Evolutionary conservation across 257 asterid species (phyloP).

Genomic region (Solanum etuberosum): DNA sequence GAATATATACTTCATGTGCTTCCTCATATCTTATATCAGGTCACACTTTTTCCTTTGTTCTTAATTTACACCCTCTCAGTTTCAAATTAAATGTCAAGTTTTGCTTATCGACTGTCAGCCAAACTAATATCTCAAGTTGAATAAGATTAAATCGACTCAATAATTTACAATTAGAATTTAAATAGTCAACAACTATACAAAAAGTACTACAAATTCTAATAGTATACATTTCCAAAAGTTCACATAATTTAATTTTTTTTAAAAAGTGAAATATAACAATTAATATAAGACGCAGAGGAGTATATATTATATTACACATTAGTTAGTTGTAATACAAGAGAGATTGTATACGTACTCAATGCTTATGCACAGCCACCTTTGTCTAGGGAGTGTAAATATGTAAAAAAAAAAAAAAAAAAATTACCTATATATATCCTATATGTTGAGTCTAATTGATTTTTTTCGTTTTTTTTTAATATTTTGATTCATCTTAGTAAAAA

Average conservation of each 20-base stretch:
- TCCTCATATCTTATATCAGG: neutral
- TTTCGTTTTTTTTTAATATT: neutral
- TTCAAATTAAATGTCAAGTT: neutral
- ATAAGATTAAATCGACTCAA: neutral
- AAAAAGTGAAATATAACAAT: neutral
- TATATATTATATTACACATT: neutral
- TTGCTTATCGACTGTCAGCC: rapidly evolving
- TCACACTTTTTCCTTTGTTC: neutral
- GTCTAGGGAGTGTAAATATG: neutral
- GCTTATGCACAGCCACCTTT: neutral
- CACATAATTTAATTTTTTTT: neutral
- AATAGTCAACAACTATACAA: rapidly evolving
- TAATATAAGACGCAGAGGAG: neutral
- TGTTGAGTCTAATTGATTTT: neutral
- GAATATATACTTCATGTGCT: neutral
- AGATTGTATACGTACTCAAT: neutral
- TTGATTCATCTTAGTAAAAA: neutral
- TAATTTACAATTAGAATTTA: neutral
- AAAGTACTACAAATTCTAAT: no score
- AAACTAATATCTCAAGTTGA: neutral
- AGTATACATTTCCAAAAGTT: neutral
- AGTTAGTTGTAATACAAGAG: neutral
- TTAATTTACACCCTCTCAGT: neutral
- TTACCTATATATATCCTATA: neutral
- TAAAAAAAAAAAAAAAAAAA: neutral